Base-by-base conservation (phyloP, 2,329 filamentous ascomycete species). In the Penicillium sp. region DNA sequence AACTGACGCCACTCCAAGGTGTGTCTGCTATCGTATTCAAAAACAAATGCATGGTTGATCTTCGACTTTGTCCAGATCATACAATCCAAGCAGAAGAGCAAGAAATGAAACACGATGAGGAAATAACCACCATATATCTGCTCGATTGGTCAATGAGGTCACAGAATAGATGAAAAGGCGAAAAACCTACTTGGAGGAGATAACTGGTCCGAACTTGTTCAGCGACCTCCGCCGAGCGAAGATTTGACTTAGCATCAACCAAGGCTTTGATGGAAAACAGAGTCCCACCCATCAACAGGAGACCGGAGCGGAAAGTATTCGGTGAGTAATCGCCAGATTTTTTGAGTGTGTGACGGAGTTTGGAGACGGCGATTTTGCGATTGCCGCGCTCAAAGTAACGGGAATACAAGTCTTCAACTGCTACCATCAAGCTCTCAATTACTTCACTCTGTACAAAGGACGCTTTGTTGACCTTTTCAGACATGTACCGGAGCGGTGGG, bases 11-110 rank as follows among this genome's bases (percentile, higher is more conserved):
- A 99, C 74, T 97, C 91, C 29, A 97, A 79, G 62, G 88, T 86
- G 72, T 94, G 87, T 57, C 93, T 84, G 54, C 88, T 87, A 78
- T 97, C 93, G 70, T 96, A 94, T 76, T 99, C 94, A 71, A 99
- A 99, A 66, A 97, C 91, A 74, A 97, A 97, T 54, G 89, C 85
- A 73, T 97, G 97, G 72, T 99, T 99, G 76, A 99, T 90, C 75
- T 93, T 95, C 72, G 88, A 87, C 51, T 80, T 80, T 6, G 86
- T 86, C 91, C 93, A 99, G 17, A 96, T 77, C 56, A 87, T 86
- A 72, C 93, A 96, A 69, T 92, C 88, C 37, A 96, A 69, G 69
- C 89, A 91, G 70, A 97, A 97, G n/a, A 95, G 78, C 10, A 89
- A 78, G 69, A 95, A 88, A 21, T 97, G 80, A 45, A 91, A 82